Percentiles rank a stretch among this genome's conserved stretches.
phyloP scores from a whole-genome alignment of 2,329 filamentous ascomycete genomes.

The Ophiostoma sp. region DNA sequence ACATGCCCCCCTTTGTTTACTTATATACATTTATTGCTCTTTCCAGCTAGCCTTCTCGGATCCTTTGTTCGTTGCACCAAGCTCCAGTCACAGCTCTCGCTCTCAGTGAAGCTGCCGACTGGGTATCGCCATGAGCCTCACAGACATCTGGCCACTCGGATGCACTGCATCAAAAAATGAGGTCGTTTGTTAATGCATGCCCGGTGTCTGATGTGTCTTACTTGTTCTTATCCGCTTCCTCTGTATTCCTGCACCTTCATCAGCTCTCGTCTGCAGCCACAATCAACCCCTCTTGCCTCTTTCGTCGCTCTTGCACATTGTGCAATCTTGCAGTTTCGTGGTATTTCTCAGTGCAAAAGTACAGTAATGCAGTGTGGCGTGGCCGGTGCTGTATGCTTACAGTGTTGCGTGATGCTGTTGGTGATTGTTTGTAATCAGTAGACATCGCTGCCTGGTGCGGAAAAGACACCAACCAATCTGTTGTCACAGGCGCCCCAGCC shows the following conservation, averaged over 20 bases:
- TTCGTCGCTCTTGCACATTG: neutral
- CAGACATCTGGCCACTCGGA: too few species aligned
- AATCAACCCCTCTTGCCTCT: neutral
- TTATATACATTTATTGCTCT: neutral
- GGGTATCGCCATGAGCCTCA: too few species aligned
- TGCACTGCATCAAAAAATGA: too few species aligned
- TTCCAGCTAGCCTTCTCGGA: neutral
- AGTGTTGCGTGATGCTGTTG: too few species aligned
- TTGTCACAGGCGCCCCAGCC: neutral
- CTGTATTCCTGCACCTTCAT: neutral
- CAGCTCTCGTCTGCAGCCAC: neutral
- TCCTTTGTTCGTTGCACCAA: neutral
- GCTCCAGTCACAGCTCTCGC: neutral
- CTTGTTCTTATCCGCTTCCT: neutral
- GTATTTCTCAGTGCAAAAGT: too few species aligned
- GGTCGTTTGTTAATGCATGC: too few species aligned
- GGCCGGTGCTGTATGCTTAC: too few species aligned
- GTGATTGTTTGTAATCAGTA: neutral
- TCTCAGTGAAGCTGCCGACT: neutral
- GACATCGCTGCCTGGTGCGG: neutral
- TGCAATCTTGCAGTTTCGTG: too few species aligned
- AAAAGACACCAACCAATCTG: too few species aligned
- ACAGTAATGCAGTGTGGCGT: too few species aligned
- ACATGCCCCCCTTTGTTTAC: neutral
- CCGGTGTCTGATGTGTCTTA: too few species aligned